These are phyloP conservation scores for Oemleria cerasiformis DNA, from an alignment of 306 rosid species.

Conservation along the genomic window DNA sequence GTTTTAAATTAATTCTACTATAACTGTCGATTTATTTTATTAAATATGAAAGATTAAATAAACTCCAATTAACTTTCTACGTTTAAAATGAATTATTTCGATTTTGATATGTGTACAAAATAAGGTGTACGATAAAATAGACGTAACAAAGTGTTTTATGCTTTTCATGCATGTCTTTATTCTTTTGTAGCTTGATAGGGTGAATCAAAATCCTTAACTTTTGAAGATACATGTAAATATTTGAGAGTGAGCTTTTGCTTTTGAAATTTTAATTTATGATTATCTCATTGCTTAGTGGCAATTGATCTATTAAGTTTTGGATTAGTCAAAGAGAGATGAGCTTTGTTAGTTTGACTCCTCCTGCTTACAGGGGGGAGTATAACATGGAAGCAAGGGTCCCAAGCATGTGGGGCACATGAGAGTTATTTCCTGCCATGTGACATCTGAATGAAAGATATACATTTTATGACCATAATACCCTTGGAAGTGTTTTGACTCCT, in stretches of 20 bases:
- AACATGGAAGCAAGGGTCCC: constrained; percentile 66
- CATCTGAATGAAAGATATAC: constrained; percentile 42
- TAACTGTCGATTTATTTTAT: too few species aligned
- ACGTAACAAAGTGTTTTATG: too few species aligned
- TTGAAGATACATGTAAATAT: neutral
- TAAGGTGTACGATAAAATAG: too few species aligned
- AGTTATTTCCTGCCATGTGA: constrained; percentile 78
- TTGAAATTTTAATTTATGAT: constrained; percentile 24
- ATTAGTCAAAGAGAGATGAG: constrained; percentile 53
- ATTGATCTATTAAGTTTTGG: constrained; percentile 17
- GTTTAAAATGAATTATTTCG: too few species aligned
- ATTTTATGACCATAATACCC: constrained; percentile 46
- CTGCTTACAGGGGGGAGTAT: constrained; percentile 50
- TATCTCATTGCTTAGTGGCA: constrained; percentile 29
- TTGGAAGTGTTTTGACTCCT: constrained; percentile 31
- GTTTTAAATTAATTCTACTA: too few species aligned
- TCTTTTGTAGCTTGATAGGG: neutral
- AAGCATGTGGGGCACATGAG: constrained; percentile 97
- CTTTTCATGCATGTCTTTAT: neutral
- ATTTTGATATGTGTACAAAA: too few species aligned
- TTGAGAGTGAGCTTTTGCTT: constrained; percentile 26
- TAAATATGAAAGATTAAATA: too few species aligned
- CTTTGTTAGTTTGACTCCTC: constrained; percentile 51
- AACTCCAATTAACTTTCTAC: too few species aligned
- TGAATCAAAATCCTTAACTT: neutral